phyloP scores from a whole-genome alignment of 768 basidiomycete genomes.

The Daedaleopsis sinensis region DNA sequence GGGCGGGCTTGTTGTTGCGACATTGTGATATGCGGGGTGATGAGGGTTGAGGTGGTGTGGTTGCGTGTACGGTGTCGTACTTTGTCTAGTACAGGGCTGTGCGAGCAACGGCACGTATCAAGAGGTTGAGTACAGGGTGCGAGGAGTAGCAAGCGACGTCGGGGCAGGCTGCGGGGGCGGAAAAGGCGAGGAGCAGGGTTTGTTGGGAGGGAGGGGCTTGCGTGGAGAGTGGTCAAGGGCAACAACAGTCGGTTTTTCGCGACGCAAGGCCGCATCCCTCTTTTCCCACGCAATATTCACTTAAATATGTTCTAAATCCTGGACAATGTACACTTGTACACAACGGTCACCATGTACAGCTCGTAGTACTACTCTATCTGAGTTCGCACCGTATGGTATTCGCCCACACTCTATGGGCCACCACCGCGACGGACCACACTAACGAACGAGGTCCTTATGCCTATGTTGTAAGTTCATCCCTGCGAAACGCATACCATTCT shows the following conservation, averaged over 20 bases:
- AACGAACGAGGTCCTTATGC: too few species aligned
- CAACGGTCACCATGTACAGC: too few species aligned
- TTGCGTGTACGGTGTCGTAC: slow-evolving; percentile 19
- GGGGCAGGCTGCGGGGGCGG: not conserved
- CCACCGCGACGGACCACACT: too few species aligned
- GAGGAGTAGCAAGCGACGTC: not conserved
- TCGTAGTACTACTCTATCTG: too few species aligned
- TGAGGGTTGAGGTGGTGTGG: not conserved
- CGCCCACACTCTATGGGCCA: too few species aligned
- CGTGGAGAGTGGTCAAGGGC: slow-evolving; percentile 4
- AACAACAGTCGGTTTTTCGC: slow-evolving; percentile 7
- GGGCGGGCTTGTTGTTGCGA: slow-evolving; percentile 35
- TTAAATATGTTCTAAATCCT: not conserved
- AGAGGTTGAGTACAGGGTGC: not conserved
- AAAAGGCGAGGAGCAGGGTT: not conserved
- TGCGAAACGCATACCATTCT: too few species aligned
- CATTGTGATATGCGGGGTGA: slow-evolving; percentile 11
- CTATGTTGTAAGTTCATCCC: too few species aligned
- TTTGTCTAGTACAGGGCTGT: slow-evolving; percentile 17
- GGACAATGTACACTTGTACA: too few species aligned
- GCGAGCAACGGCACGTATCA: not conserved
- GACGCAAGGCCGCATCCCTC: slow-evolving; percentile 4
- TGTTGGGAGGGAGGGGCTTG: not conserved
- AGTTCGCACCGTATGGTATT: too few species aligned
- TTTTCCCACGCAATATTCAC: slow-evolving; percentile 8